Percentiles rank a stretch among this genome's conserved stretches.
Evolutionary conservation across 2,329 filamentous ascomycete species (phyloP).

Genomic region (Penicillium sp.): DNA sequence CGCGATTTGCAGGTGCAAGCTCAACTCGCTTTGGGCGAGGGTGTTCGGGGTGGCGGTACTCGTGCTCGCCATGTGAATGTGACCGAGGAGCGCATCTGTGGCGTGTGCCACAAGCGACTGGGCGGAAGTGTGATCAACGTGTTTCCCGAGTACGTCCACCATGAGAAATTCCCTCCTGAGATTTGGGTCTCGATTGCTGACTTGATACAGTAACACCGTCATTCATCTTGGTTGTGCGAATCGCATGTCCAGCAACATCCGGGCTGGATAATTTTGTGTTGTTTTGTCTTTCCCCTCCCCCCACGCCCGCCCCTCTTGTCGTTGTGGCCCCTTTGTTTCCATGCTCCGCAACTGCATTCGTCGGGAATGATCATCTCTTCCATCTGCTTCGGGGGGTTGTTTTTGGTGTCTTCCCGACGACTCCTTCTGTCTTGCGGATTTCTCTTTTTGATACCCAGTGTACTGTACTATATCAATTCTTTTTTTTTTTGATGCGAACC

Average conservation of each 20-base stretch:
- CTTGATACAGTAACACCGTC: constrained; percentile 46
- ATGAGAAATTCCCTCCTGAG: background rate
- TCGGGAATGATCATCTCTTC: constrained; percentile 1
- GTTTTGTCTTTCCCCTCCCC: background rate
- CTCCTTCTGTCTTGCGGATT: constrained; percentile 30
- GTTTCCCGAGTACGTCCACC: constrained; percentile 64
- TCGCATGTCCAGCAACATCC: constrained; percentile 27
- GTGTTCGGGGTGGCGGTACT: constrained; percentile 46
- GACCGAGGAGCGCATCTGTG: constrained; percentile 80
- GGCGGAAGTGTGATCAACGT: constrained; percentile 88
- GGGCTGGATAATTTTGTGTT: constrained; percentile 13
- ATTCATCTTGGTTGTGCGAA: constrained; percentile 76
- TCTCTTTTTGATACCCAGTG: constrained; percentile 33
- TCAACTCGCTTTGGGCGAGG: constrained; percentile 66
- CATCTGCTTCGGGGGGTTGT: constrained; percentile 3
- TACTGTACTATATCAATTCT: constrained; percentile 25
- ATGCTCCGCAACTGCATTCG: constrained; percentile 5
- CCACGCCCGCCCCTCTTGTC: no score
- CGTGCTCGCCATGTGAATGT: constrained; percentile 69
- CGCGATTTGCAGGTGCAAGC: constrained; percentile 73
- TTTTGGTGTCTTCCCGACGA: constrained; percentile 15
- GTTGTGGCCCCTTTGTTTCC: no score
- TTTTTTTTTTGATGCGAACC: constrained; percentile 5
- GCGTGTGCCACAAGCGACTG: constrained; percentile 87
- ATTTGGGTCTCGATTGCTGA: constrained; percentile 12